Conservation (phyloP, 2,329 filamentous ascomycete genomes). For the Elsinoe necatrix region DNA sequence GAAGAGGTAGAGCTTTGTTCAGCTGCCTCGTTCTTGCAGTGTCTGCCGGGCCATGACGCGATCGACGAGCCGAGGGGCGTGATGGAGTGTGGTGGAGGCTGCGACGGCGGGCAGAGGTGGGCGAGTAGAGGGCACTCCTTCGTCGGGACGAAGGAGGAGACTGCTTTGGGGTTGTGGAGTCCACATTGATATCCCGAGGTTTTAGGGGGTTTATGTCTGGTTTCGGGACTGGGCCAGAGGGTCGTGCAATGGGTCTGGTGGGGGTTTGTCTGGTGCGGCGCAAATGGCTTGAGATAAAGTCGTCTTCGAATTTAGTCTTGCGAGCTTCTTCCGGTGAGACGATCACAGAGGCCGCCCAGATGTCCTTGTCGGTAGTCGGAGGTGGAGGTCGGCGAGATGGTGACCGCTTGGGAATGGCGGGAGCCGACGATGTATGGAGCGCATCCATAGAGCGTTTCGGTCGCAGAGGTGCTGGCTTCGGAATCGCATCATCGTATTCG, state of each 20-base stretch:
- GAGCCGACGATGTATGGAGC: background rate
- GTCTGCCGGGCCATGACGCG: background rate
- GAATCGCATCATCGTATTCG: background rate
- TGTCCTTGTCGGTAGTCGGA: slow-evolving; percentile 6
- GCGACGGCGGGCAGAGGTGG: background rate
- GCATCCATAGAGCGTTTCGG: background rate
- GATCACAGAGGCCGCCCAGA: slow-evolving; percentile 1
- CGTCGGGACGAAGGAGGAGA: background rate
- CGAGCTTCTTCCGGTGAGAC: background rate
- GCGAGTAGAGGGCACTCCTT: background rate
- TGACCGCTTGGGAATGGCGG: background rate
- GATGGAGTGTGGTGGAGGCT: background rate
- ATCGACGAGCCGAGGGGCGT: background rate
- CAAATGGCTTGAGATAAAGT: slow-evolving; percentile 5
- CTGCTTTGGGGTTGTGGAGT: background rate
- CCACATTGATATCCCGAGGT: background rate
- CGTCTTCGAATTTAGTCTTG: background rate
- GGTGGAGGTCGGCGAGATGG: background rate
- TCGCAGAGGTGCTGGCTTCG: background rate
- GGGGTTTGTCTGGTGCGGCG: slow-evolving; percentile 6
- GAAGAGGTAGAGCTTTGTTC: background rate
- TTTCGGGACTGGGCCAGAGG: background rate
- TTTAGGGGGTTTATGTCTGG: background rate
- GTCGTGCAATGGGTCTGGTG: background rate
- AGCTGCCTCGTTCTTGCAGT: background rate